Conservation (phyloP, 2,329 filamentous ascomycete genomes). For the Hymenoscyphus scutula region DNA sequence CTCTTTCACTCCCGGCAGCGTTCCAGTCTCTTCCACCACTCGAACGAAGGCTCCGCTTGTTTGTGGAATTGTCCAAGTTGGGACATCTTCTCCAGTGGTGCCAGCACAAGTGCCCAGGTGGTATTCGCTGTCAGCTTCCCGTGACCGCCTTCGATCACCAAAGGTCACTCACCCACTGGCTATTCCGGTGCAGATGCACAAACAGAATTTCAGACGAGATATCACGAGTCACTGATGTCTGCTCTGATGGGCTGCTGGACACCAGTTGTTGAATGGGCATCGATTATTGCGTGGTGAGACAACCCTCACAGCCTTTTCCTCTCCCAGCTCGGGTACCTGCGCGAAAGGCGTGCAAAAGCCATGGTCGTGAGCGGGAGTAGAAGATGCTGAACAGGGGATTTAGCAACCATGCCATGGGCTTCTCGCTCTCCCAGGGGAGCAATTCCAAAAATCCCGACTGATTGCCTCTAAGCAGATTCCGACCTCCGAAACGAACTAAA, state of each 20-base stretch:
- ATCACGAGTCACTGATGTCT: neutral
- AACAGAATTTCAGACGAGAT: constrained; percentile 7
- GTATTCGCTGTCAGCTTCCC: constrained; percentile 11
- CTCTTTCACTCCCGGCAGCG: neutral
- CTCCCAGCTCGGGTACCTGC: constrained; percentile 11
- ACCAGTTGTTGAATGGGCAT: constrained; percentile 4
- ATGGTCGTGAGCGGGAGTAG: constrained; percentile 9
- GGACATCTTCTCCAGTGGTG: constrained; percentile 6
- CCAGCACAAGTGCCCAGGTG: constrained; percentile 7
- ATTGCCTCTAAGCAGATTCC: neutral
- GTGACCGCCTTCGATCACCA: constrained; percentile 5
- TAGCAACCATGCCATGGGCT: neutral
- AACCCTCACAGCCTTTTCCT: neutral
- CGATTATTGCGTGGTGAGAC: constrained; percentile 7
- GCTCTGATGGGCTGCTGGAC: neutral
- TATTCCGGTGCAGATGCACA: neutral
- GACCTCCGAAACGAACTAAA: neutral
- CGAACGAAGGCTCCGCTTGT: neutral
- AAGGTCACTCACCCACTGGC: neutral
- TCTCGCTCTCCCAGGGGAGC: constrained; percentile 1
- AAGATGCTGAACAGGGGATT: neutral
- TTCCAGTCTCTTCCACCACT: constrained; percentile 3
- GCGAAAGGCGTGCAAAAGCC: constrained; percentile 7
- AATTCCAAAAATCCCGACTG: constrained; percentile 1
- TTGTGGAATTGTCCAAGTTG: neutral